These are phyloP conservation scores for Aspergillaceae sp. DNA, from an alignment of 2,329 filamentous ascomycete genomes.

Conservation along the genomic window DNA sequence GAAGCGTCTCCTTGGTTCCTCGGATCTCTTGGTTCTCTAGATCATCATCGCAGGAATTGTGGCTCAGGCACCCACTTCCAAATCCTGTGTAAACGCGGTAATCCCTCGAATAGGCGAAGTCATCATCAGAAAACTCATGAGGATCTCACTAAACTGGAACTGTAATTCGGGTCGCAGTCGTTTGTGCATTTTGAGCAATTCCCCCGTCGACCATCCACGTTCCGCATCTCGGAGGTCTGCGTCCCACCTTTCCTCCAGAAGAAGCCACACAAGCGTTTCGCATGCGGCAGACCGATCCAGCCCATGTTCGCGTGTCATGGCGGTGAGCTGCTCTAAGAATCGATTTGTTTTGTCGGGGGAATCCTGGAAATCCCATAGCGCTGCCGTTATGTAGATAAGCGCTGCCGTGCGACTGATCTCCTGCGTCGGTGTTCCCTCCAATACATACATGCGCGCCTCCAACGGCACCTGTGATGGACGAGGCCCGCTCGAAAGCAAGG, in stretches of 20 bases:
- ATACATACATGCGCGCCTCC: slow-evolving; percentile 29
- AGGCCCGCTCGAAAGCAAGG: slow-evolving; percentile 34
- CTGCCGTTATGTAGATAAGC: slow-evolving; percentile 32
- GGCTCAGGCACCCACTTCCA: slow-evolving; percentile 5
- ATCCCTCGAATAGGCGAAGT: slow-evolving; percentile 23
- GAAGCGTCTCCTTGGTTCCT: no score
- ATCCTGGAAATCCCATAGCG: slow-evolving; percentile 28
- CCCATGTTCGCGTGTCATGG: slow-evolving; percentile 20
- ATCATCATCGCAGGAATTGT: no score
- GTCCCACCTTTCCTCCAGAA: slow-evolving; percentile 30
- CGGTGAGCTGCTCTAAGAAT: slow-evolving; percentile 22
- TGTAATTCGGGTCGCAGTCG: slow-evolving; percentile 28
- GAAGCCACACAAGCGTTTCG: slow-evolving; percentile 33
- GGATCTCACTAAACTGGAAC: slow-evolving; percentile 33
- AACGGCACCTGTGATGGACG: slow-evolving; percentile 30
- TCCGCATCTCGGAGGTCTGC: slow-evolving; percentile 27
- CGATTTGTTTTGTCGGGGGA: slow-evolving; percentile 23
- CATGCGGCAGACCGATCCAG: slow-evolving; percentile 29
- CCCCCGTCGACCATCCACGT: slow-evolving; percentile 30
- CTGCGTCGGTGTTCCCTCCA: slow-evolving; percentile 24
- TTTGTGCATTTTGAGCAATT: slow-evolving; percentile 28
- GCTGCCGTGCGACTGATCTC: slow-evolving; percentile 30
- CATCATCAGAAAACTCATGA: slow-evolving; percentile 30
- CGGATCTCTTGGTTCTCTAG: no score
- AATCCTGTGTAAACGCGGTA: slow-evolving; percentile 25